These are phyloP conservation scores for Aulographum hederae DNA, from an alignment of 2,329 filamentous ascomycete species.

Conservation along the genomic window DNA sequence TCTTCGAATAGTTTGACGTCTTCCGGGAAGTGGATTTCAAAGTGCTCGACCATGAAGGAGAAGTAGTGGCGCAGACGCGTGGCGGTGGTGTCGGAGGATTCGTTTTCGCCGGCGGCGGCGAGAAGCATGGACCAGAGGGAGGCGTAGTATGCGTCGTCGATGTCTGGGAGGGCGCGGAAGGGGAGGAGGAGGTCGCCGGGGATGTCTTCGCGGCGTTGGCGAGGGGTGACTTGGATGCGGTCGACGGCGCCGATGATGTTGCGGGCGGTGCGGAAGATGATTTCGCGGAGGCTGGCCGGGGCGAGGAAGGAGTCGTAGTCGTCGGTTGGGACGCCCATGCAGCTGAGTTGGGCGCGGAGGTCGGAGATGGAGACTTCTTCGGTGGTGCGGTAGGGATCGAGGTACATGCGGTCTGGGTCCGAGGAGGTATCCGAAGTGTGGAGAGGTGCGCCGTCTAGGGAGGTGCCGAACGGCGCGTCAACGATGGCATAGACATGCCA, in stretches of 20 bases:
- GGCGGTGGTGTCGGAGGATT: conserved; percentile 15
- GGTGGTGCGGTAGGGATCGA: conserved; percentile 62
- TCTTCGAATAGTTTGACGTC: conserved; percentile 55
- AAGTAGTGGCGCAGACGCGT: conserved; percentile 34
- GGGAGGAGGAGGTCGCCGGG: neutral
- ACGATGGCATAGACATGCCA: conserved; percentile 75
- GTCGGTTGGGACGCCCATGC: conserved; percentile 27
- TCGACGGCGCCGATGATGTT: conserved; percentile 74
- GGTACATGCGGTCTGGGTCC: conserved; percentile 41
- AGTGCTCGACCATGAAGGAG: conserved; percentile 43
- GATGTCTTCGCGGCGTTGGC: neutral
- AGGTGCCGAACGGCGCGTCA: conserved; percentile 37
- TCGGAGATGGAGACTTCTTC: conserved; percentile 44
- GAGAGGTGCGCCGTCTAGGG: conserved; percentile 23
- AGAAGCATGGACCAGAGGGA: conserved; percentile 50
- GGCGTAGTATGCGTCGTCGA: conserved; percentile 48
- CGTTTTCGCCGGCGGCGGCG: neutral
- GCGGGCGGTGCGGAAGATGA: conserved; percentile 57
- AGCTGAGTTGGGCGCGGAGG: conserved; percentile 41
- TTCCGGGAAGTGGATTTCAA: conserved; percentile 47
- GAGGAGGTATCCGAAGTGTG: no score
- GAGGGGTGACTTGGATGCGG: neutral
- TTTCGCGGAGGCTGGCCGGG: conserved; percentile 44
- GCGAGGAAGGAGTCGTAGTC: conserved; percentile 33
- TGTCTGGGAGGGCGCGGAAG: conserved; percentile 18